Percentiles rank a stretch among this genome's conserved stretches.
phyloP scores from a whole-genome alignment of 257 asterid genomes.

The Nicotiana undulata region DNA sequence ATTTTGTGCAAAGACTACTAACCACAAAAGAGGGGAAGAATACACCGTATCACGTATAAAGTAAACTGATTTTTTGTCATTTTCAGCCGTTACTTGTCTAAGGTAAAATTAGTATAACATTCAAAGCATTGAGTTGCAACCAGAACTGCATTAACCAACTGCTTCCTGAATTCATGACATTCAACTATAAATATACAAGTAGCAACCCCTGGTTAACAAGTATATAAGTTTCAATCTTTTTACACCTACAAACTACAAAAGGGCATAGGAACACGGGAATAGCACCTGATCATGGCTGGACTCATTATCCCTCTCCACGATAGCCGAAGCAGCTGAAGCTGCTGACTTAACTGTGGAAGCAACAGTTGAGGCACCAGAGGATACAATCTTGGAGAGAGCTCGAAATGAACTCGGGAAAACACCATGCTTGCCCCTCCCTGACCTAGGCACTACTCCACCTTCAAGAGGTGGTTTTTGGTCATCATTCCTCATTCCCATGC shows the following conservation, averaged over 20 bases:
- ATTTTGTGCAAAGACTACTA: neutral
- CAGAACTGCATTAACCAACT: neutral
- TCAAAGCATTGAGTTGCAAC: neutral
- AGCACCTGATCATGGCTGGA: constrained; percentile 63
- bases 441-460: constrained; percentile 35
- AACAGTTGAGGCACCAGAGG: constrained; percentile 75
- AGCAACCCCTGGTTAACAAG: neutral
- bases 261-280: neutral
- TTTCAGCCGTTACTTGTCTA: neutral
- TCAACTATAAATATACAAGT: neutral
- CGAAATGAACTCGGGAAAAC: constrained; percentile 58
- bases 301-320: constrained; percentile 73
- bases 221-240: constrained; percentile 11
- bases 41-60: neutral
- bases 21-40: neutral
- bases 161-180: neutral
- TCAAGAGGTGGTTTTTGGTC: constrained; percentile 32
- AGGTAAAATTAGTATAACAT: neutral
- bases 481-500: constrained; percentile 55
- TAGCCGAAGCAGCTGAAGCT: constrained; percentile 83
- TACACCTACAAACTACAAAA: neutral
- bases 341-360: constrained; percentile 86
- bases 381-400: constrained; percentile 69
- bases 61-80: neutral
- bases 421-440: constrained; percentile 41